These are phyloP conservation scores for Rhynchosporium secalis DNA, from an alignment of 2,329 filamentous ascomycete species.

Conservation along the genomic window DNA sequence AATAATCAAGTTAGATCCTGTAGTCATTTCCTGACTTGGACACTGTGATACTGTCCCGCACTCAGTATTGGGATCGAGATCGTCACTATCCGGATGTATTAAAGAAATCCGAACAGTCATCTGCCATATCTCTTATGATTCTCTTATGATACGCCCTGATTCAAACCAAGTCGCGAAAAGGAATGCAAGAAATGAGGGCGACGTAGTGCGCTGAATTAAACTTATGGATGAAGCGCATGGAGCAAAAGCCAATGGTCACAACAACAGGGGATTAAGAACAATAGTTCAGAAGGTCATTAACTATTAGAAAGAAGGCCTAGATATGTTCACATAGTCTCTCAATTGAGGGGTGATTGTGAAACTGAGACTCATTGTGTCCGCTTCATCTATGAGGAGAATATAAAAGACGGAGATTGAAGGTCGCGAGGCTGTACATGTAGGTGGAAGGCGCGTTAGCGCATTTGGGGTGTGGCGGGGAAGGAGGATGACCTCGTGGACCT, in stretches of 20 bases:
- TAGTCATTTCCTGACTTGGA: too few relatives aligned
- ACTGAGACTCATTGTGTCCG: slow-evolving; percentile 74
- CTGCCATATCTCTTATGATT: too few relatives aligned
- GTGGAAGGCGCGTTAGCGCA: slow-evolving; percentile 4
- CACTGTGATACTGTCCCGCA: not conserved
- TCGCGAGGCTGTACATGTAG: slow-evolving; percentile 12
- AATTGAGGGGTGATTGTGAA: slow-evolving; percentile 61
- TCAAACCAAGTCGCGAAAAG: not conserved
- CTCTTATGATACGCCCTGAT: not conserved
- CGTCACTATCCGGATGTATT: not conserved
- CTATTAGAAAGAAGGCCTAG: slow-evolving; percentile 54
- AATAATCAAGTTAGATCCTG: too few relatives aligned
- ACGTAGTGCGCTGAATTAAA: not conserved
- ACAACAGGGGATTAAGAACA: slow-evolving; percentile 16
- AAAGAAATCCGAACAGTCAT: not conserved
- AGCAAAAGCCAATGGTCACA: slow-evolving; percentile 12
- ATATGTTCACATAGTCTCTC: slow-evolving; percentile 63
- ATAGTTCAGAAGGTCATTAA: slow-evolving; percentile 34
- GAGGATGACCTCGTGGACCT: not conserved
- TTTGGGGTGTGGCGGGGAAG: slow-evolving; percentile 16
- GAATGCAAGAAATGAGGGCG: not conserved
- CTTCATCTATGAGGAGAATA: slow-evolving; percentile 71
- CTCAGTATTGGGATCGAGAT: not conserved
- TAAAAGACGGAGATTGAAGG: slow-evolving; percentile 23
- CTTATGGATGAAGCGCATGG: not conserved